Conservation (phyloP, 148 eudicot genomes). For the Chenopodium quinoa region DNA sequence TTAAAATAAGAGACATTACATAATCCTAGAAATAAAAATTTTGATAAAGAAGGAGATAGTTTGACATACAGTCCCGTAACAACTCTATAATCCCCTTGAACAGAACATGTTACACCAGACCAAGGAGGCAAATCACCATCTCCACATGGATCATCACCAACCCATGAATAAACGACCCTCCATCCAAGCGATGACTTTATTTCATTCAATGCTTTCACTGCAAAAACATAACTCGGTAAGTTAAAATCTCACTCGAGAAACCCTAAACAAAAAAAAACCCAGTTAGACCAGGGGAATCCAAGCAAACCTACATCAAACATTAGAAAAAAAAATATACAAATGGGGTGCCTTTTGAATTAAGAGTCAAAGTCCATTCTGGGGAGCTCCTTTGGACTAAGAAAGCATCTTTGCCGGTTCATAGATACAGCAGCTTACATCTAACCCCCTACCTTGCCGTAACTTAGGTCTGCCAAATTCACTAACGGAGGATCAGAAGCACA, state of each 20-base stretch:
- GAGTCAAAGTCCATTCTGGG: neutral
- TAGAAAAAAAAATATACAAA: no score
- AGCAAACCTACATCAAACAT: neutral
- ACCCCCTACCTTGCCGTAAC: neutral
- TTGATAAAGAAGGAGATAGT: neutral
- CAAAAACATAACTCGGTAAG: conserved; percentile 4
- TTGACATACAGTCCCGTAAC: conserved; percentile 61
- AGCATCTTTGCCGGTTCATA: neutral
- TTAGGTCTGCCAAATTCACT: neutral
- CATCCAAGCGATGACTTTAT: conserved; percentile 97
- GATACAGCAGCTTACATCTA: neutral
- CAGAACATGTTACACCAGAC: conserved; percentile 84
- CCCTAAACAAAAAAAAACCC: neutral
- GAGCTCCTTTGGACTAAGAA: neutral
- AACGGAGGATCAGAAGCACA: neutral
- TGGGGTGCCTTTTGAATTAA: neutral
- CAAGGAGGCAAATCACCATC: conserved; percentile 93
- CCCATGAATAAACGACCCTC: conserved; percentile 99
- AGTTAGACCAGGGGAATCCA: neutral
- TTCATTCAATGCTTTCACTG: conserved; percentile 93
- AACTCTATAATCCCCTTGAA: conserved; percentile 66
- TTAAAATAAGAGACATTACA: neutral
- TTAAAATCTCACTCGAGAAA: conserved; percentile 5
- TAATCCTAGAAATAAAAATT: neutral
- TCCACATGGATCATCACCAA: conserved; percentile 99